A percentile compares a stretch with the other conserved stretches of the same genome.
Evolutionary conservation across 148 eudicot species (phyloP).

Genomic region (Camellia sinensis): DNA sequence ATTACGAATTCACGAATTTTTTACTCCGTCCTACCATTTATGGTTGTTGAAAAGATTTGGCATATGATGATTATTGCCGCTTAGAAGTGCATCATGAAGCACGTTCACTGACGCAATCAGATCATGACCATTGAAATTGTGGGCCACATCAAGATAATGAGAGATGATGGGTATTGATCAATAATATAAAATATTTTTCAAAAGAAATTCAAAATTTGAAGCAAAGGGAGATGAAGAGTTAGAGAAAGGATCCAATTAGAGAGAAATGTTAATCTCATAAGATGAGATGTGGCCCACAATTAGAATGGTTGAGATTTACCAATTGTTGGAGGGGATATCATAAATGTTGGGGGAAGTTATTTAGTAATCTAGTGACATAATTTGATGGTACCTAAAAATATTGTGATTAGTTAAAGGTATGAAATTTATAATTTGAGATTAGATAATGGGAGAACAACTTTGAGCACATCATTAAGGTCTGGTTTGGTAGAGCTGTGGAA

Average conservation of each 20-base stretch:
- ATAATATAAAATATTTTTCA: no score
- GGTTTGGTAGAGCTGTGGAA: no score
- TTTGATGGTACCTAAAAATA: conserved; percentile 18
- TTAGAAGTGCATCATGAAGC: conserved; percentile 27
- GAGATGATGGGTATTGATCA: not conserved
- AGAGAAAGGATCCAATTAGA: no score
- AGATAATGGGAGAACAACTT: no score
- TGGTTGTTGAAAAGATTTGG: not conserved
- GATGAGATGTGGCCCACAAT: conserved; percentile 32
- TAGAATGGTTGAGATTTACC: conserved; percentile 35
- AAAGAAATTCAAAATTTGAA: not conserved
- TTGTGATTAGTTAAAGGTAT: not conserved
- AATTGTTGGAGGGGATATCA: conserved; percentile 33
- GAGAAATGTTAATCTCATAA: conserved; percentile 17
- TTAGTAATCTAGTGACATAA: no score
- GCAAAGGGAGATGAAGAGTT: no score
- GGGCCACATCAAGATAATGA: conserved; percentile 11
- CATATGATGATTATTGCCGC: conserved; percentile 26
- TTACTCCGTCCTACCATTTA: no score
- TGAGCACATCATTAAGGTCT: not conserved
- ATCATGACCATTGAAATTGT: conserved; percentile 19
- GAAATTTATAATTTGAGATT: no score
- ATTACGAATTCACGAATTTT: no score
- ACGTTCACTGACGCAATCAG: conserved; percentile 13
- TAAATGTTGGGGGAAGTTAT: conserved; percentile 14